A percentile compares a stretch with the other conserved stretches of the same genome.
Evolutionary conservation across 441 rosid species (phyloP).

Genomic region (Melastoma candidum): DNA sequence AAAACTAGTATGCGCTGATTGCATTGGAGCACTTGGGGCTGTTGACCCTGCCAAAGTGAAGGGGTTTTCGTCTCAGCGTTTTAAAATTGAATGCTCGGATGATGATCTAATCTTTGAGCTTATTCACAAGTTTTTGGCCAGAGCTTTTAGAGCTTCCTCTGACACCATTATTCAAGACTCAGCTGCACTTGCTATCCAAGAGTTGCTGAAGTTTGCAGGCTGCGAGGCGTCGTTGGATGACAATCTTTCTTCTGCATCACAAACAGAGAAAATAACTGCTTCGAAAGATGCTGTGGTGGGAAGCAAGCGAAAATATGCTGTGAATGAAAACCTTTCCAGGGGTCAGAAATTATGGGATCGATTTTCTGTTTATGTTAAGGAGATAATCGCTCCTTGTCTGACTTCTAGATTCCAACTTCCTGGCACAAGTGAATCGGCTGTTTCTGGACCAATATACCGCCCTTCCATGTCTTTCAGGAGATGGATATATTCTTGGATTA

Average conservation of each 20-base stretch:
- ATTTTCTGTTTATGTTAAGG: conserved; percentile 91
- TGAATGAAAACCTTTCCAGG: conserved; percentile 47
- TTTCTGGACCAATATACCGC: conserved; percentile 71
- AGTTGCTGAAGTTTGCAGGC: conserved; percentile 93
- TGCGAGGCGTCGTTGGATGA: conserved; percentile 94
- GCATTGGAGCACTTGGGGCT: conserved; percentile 98
- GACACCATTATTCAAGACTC: conserved; percentile 95
- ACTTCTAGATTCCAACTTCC: conserved; percentile 99
- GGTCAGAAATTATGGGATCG: conserved; percentile 95
- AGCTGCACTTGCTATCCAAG: conserved; percentile 98
- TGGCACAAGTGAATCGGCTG: conserved; percentile 63
- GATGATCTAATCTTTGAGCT: conserved; percentile 99
- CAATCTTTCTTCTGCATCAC: conserved; percentile 41
- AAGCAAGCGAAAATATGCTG: conserved; percentile 26
- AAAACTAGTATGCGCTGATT: conserved; percentile 91
- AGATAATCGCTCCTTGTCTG: conserved; percentile 95
- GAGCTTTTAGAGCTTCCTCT: conserved; percentile 99
- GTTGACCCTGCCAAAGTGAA: conserved; percentile 98
- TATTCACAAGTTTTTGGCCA: conserved; percentile 87
- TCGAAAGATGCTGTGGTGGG: conserved; percentile 22
- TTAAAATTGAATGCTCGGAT: conserved; percentile 97
- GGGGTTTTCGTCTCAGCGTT: conserved; percentile 65
- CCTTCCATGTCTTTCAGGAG: conserved; percentile 98
- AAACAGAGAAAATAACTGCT: conserved; percentile 29
- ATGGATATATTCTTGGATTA: conserved; percentile 93